Evolutionary conservation across 306 rosid genomes (phyloP).

Genomic region (Malus fusca): DNA sequence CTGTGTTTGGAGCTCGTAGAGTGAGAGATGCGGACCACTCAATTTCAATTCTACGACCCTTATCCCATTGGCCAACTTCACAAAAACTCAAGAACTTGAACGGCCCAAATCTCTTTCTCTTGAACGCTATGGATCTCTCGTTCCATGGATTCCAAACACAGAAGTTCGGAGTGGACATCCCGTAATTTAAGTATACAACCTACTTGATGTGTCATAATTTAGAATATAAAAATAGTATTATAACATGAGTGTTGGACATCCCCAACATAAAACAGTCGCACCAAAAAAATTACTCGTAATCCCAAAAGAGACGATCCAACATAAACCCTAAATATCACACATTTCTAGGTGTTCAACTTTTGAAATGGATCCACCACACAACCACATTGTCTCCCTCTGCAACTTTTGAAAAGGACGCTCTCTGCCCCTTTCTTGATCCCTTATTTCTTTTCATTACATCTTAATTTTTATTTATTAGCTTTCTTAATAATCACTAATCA

Average conservation of each 20-base stretch:
- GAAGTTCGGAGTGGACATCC: no score
- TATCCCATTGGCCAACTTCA: no score
- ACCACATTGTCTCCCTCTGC: constrained; percentile 14
- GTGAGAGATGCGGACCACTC: no score
- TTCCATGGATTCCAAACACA: fast-evolving
- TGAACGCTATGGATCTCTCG: no score
- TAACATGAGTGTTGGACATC: neutral
- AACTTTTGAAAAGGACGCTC: neutral
- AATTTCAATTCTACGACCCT: no score
- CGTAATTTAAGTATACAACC: neutral
- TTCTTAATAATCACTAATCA: constrained; percentile 18
- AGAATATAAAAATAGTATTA: no score
- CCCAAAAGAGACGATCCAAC: neutral
- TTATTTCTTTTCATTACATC: neutral
- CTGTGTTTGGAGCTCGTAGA: no score
- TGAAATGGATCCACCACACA: constrained; percentile 13
- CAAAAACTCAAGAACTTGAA: no score
- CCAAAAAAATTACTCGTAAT: neutral
- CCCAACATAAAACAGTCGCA: neutral
- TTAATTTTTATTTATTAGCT: constrained; percentile 9
- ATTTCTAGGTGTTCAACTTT: constrained; percentile 9
- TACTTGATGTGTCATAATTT: neutral
- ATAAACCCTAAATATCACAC: constrained; percentile 10
- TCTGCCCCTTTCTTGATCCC: constrained; percentile 15
- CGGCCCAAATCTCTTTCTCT: no score